Evolutionary conservation across 2,329 filamentous ascomycete genomes (phyloP).

Genomic region (Nigrospora sphaerica): DNA sequence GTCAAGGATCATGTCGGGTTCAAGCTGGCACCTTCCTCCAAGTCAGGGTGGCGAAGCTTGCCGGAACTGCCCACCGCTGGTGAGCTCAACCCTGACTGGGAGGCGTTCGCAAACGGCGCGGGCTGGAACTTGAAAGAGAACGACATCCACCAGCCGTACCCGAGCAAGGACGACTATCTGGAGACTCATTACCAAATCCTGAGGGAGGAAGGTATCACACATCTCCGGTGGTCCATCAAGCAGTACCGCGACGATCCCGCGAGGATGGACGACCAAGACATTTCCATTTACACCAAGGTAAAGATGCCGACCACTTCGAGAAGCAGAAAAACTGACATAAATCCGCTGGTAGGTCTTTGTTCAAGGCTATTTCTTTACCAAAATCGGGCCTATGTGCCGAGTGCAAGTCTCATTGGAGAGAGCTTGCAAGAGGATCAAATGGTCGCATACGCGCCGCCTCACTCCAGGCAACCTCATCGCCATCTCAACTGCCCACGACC

Average conservation of each 20-base stretch:
- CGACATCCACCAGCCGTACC: conserved; percentile 47
- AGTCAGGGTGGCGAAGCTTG: conserved; percentile 24
- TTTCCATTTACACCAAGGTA: conserved; percentile 66
- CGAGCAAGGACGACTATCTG: conserved; percentile 59
- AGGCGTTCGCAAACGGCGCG: conserved; percentile 15
- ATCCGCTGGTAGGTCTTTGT: conserved; percentile 50
- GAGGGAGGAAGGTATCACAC: conserved; percentile 65
- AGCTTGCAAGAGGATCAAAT: conserved; percentile 59
- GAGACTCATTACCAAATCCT: conserved; percentile 67
- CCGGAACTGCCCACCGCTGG: conserved; percentile 47
- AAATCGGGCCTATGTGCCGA: conserved; percentile 56
- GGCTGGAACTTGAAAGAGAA: conserved; percentile 41
- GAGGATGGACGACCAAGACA: conserved; percentile 49
- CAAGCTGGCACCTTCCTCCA: not conserved
- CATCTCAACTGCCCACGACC: conserved; percentile 46
- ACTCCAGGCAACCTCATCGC: conserved; percentile 46
- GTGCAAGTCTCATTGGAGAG: conserved; percentile 64
- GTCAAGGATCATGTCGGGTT: conserved; percentile 12
- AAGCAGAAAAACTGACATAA: not conserved
- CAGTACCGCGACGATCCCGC: conserved; percentile 43
- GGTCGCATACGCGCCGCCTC: conserved; percentile 47
- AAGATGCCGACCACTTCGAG: not conserved
- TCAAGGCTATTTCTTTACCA: conserved; percentile 55
- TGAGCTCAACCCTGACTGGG: conserved; percentile 39
- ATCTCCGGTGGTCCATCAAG: conserved; percentile 60